phyloP scores from a whole-genome alignment of 495 filamentous ascomycete species.

The Amphirosellinia nigrospora region DNA sequence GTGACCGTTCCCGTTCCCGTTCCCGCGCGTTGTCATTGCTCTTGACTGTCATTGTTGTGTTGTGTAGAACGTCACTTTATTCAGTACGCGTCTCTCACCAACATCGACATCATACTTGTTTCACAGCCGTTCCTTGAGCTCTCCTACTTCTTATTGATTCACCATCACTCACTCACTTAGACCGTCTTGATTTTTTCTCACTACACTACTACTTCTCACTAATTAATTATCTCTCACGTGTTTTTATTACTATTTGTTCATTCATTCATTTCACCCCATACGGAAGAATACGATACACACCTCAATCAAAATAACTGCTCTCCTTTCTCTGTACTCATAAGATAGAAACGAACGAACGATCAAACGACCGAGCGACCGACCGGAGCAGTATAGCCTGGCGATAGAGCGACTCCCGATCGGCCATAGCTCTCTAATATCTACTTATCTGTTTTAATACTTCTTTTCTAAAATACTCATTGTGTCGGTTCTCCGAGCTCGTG shows the following conservation, averaged over 20 bases:
- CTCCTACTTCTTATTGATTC: constrained; percentile 22
- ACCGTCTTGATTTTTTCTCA: constrained; percentile 17
- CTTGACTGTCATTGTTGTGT: constrained; percentile 19
- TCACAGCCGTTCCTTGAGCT: constrained; percentile 31
- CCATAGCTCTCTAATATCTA: constrained; percentile 19
- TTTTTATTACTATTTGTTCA: constrained; percentile 13
- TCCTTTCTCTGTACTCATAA: no score
- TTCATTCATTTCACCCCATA: no score
- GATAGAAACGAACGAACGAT: background rate
- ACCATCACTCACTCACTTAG: constrained; percentile 19
- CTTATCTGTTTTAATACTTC: constrained; percentile 29
- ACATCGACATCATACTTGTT: constrained; percentile 16
- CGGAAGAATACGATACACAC: no score
- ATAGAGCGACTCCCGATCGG: background rate
- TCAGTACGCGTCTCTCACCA: constrained; percentile 6
- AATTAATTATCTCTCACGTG: constrained; percentile 2
- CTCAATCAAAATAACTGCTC: no score
- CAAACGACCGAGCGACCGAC: background rate
- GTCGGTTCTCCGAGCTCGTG: background rate
- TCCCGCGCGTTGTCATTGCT: constrained; percentile 11
- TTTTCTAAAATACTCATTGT: constrained; percentile 7
- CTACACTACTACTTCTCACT: background rate
- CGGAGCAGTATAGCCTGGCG: background rate
- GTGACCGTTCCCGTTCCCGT: constrained; percentile 15
- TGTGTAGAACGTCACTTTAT: constrained; percentile 1